A percentile compares a stretch with the other conserved stretches of the same genome.
These are phyloP conservation scores for Trypanosoma cruzi DNA, from an alignment of 208 protist species.

Conservation along the genomic window DNA sequence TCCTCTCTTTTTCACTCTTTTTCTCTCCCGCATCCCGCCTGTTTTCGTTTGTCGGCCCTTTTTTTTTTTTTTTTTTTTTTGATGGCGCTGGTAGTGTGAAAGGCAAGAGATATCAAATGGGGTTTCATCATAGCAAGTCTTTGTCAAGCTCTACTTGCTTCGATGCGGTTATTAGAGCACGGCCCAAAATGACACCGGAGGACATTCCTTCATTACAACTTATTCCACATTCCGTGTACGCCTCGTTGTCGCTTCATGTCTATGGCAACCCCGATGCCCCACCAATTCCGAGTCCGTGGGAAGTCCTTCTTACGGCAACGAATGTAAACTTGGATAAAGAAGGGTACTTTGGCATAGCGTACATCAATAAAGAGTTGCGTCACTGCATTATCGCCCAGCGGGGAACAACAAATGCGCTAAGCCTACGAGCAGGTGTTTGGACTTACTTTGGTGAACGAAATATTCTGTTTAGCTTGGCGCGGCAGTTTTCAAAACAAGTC, in stretches of 20 bases:
- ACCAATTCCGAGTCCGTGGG: conserved; percentile 67
- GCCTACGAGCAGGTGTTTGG: conserved; percentile 84
- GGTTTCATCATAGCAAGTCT: conserved; percentile 3
- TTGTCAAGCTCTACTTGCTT: not conserved
- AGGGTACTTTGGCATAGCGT: conserved; percentile 87
- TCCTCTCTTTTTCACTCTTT: conserved; percentile 19
- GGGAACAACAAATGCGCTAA: conserved; percentile 83
- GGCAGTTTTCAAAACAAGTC: conserved; percentile 87
- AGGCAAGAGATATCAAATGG: conserved; percentile 14
- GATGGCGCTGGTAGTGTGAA: not conserved
- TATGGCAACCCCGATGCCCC: conserved; percentile 53
- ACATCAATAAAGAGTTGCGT: conserved; percentile 57
- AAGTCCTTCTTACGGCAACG: conserved; percentile 60
- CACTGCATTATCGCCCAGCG: conserved; percentile 90
- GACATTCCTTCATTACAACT: conserved; percentile 64
- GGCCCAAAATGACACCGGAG: conserved; percentile 39
- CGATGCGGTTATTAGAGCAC: conserved; percentile 12
- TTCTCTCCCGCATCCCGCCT: too few relatives aligned
- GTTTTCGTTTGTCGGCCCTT: too few relatives aligned
- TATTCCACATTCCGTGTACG: conserved; percentile 76
- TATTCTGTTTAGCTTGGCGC: conserved; percentile 83
- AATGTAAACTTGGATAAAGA: conserved; percentile 78
- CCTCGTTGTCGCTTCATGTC: conserved; percentile 68
- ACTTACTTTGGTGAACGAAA: conserved; percentile 92
- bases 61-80: conserved; percentile 18